Evolutionary conservation across 2,329 filamentous ascomycete genomes (phyloP), one percentile per base, ranked within the genome.

Genomic region (Sporothrix brasiliensis): DNA sequence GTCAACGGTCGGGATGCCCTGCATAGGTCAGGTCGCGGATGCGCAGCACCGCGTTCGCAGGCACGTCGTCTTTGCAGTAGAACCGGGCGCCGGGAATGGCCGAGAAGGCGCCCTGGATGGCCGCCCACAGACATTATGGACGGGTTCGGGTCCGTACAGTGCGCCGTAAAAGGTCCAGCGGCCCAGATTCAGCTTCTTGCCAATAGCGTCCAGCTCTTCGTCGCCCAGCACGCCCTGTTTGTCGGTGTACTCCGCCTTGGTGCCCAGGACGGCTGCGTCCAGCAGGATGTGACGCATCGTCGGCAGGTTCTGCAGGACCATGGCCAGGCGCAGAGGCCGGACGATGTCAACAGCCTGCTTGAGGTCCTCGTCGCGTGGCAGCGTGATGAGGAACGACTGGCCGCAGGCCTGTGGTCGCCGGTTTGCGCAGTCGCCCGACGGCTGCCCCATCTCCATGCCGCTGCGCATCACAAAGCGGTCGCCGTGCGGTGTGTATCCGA

Each of bases 151-250:
- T 11, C 79, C 79, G 74, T 83, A 82, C 47, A 80, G 77, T 34
- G 82, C 82, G 19, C 83, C 83, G 74, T 85, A 85, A 76, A 85
- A 85, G 69, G 82, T 81, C 83, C 84, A 86, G 50, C 78, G 78
- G 21, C 82, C 82, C 0, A 84, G 77, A 1, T 76, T 75, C 11
- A 84, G 78, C 60, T 79, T 77, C 39, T 75, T 74, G 3, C 81
- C 80, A 50, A 66, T 66, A 3, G 76, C 76, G 13, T 74, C 63
- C 39, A 74, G 74, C 47, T 79, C 73, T 67, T 78, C 75, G 11
- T 78, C 77, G 21, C 74, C 74, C 1, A 76, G 77, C 73, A 80
- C 75, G 21, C 30, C 44, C 41, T 14, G 24, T 16, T 6, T 41
- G 67, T 39, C 21, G 19, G 44, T 66, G 61, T 66, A 66, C 21